Base-by-base conservation (phyloP, 1,139 yeast genomes). In the Tardiomyces depauwii region DNA sequence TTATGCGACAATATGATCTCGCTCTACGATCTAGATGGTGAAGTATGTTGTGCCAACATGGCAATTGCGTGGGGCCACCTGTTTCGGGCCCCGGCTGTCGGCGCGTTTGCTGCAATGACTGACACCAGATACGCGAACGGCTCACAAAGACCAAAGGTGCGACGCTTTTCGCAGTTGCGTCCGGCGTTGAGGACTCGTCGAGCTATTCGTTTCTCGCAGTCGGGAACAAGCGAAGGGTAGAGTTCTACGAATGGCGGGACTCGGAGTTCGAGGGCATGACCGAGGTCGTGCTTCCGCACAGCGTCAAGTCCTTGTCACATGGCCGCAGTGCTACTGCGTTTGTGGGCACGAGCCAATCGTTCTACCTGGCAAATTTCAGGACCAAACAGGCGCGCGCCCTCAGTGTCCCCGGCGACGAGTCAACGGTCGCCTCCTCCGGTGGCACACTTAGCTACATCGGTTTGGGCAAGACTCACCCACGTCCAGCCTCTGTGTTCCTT, bases 241-340 rank as follows among this genome's bases (percentile, higher is more conserved):
- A 62, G 5, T 55, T 67, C 16, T 63, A 65, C 51, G 62, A 64
- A 44, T 70, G 73, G 73, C 51, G 57, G 42, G 66, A 64, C 45
- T 49, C 60, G 12, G 67, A 64, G 45, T 60, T 61, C 39, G 49
- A 48, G 12, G 56, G 56, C 21, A 54, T 51, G 33, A 55, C 55
- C 23, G 72, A 67, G 43, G 60, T 66, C 40, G 53, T 55, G 23
- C 46, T 69, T 18, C 61, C 62, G 12, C 74, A 70, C 45, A 56
- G 62, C 33, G 59, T 67, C 18, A 40, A 40, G 27, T 40, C 42
- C 10, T 13, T 30, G 5, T 30, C 36, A 30, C 36, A 13, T 3
- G 36, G 36, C 4, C 58, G 60, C 42, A 50, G 60, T 11, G 38
- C 69, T 13, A 62, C 63, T 23, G 18, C 19, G 12, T 36, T 36